Base-by-base conservation (phyloP, 2,329 filamentous ascomycete species). In the Colletotrichum filicis region DNA sequence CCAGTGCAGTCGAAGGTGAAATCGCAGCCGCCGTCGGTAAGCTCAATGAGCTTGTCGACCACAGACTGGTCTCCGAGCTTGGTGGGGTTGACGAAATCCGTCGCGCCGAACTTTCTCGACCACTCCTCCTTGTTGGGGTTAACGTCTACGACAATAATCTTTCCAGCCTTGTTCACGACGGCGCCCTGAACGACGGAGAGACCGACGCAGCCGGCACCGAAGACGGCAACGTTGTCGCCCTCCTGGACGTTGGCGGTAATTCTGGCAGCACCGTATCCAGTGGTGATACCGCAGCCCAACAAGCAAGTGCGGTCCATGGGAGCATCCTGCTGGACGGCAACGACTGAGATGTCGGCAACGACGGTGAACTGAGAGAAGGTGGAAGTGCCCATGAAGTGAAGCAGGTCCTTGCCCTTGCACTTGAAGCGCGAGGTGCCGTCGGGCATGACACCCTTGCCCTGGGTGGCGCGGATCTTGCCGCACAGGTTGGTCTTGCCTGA, bases 1-100 rank as follows among this genome's bases (percentile, higher is more conserved):
- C 97, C 97, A 7, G 97, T 99, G 89, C 97, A 98, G 87, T 99
- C 97, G 82, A 99, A 99, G 62, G 97, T 99, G 88, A 98, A 98
- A 87, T 99, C 97, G 83, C 95, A 97, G 64, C 97, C 97, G 76
- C 97, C 97, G 80, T 98, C 97, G 1, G 97, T 99, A 93, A 98
- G 95, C 85, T 98, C 96, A 77, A 98, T 91, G 76, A 99, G 90
- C 87, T 96, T 93, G 80, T 98, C 95, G 79, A 97, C 94, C 78
- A 98, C 93, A 73, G 90, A 94, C 89, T 96, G 93, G 75, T 88
- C 90, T 77, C 90, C 88, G 75, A 96, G 87, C 84, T 96, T 92
- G 73, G 89, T 92, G 57, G 97, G 97, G 88, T 99, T 98, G 79
- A 99, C 94, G 80, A 99, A 99, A 85, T 98, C 90, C 22, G 97